Percentiles rank a stretch among this genome's conserved stretches.
Evolutionary conservation across 805 yeast species (phyloP).

Genomic region (Starmerella stigmatis): DNA sequence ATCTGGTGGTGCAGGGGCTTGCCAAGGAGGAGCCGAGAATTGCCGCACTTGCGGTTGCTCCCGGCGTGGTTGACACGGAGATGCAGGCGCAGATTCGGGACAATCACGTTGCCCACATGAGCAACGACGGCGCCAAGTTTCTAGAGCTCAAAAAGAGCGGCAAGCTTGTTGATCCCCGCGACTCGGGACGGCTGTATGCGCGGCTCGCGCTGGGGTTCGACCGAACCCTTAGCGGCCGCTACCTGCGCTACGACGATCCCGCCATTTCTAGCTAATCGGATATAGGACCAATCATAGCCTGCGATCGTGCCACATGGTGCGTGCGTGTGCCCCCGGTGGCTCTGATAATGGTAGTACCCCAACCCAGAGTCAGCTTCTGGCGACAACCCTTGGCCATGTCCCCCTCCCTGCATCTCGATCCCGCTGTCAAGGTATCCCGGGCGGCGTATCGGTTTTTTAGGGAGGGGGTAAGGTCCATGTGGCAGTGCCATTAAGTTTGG

Average conservation of each 20-base stretch:
- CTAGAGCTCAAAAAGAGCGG: conserved; percentile 48
- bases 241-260: conserved; percentile 42
- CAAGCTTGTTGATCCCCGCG: conserved; percentile 53
- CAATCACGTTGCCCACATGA: conserved; percentile 49
- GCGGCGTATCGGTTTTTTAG: not conserved
- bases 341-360: not conserved
- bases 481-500: not conserved
- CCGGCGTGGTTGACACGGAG: conserved; percentile 85
- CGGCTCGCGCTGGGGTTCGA: conserved; percentile 58
- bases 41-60: conserved; percentile 66
- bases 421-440: too few relatives aligned
- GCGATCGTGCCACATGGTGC: conserved; percentile 1
- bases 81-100: conserved; percentile 81
- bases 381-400: not conserved
- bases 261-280: not conserved
- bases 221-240: conserved; percentile 51
- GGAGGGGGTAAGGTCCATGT: not conserved
- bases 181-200: conserved; percentile 63
- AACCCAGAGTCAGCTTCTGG: not conserved
- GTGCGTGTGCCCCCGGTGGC: not conserved
- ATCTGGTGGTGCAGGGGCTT: conserved; percentile 58
- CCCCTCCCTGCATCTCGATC: too few relatives aligned
- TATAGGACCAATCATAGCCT: not conserved
- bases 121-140: conserved; percentile 50
- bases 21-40: conserved; percentile 57